Base-by-base conservation (phyloP, 2,329 filamentous ascomycete genomes). In the Talaromyces rugulosus region DNA sequence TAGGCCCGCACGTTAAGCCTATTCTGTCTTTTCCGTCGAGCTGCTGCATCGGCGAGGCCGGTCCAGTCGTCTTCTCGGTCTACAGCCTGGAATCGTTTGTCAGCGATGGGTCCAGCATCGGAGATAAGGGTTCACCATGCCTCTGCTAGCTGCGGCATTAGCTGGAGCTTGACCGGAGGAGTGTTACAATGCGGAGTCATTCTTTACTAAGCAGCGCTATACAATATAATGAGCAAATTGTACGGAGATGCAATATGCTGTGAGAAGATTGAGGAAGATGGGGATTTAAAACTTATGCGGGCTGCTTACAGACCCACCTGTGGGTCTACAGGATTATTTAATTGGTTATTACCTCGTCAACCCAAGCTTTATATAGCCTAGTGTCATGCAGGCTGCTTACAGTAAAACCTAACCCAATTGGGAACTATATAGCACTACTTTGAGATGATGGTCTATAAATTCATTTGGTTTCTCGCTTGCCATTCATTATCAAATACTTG, bases 1-100 rank as follows among this genome's bases (percentile, higher is more conserved):
- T 59, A 59, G 16, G 66, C 66, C 27, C 66, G 58, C 44, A 66
- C 64, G n/a, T 66, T 63, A 3, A 68, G 34, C 42, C 66, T 59
- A 36, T 68, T 67, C 56, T 67, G 64, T 14, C 63, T n/a, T 52
- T 56, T 65, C 42, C 64, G 59, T 40, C 66, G 33, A 8, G 58
- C 44, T 28, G 51, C 58, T 14, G 64, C 62, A 55, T 67, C 65
- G 18, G 62, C 50, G 8, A 51, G 42, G n/a, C 60, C 56, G 53
- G 31, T 63, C 62, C 62, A 62, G 52, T 64, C 60, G 40, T 64
- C 62, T 30, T 52, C 47, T 52, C 11, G 27, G 47, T 52, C 9
- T 27, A 52, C 27, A 28, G 47, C 47, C 47, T 52, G 27, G 47
- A 23, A 52, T 30, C 8, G 27, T 14, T 30, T 30, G 27, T 27